Percentiles rank a stretch among this genome's conserved stretches.
phyloP scores from a whole-genome alignment of 2,329 filamentous ascomycete species.

The Aspergillus eucalypticola region DNA sequence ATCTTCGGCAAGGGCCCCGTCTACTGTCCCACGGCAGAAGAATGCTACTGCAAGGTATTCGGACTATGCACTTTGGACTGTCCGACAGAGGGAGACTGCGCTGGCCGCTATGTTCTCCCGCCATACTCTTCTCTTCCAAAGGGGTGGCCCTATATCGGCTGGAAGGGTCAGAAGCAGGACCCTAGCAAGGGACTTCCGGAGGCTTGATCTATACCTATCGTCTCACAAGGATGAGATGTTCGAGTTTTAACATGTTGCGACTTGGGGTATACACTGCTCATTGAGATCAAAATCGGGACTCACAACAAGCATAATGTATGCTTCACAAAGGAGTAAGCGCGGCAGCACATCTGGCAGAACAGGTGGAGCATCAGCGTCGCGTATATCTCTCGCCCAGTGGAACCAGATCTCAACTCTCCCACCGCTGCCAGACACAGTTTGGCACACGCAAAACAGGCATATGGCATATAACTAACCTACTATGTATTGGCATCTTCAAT shows the following conservation, averaged over 20 bases:
- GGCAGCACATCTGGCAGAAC: background rate
- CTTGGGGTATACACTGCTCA: background rate
- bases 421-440: background rate
- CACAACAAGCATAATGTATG: background rate
- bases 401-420: background rate
- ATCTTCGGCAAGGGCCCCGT: conserved; percentile 60
- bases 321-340: background rate
- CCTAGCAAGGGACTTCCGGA: conserved; percentile 35
- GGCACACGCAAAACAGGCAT: background rate
- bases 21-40: conserved; percentile 61
- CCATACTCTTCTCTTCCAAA: conserved; percentile 58
- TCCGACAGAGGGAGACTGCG: conserved; percentile 49
- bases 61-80: conserved; percentile 57
- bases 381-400: background rate
- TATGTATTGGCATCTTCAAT: background rate
- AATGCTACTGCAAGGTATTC: conserved; percentile 69
- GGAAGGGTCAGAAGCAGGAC: conserved; percentile 45
- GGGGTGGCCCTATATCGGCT: conserved; percentile 63
- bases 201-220: conserved; percentile 17
- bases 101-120: conserved; percentile 61
- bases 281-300: background rate
- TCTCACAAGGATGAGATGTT: background rate
- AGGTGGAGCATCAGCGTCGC: background rate
- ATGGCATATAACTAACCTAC: too few species aligned
- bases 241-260: background rate